Conservation (phyloP, 768 basidiomycete species). For the Serendipita sp. region DNA sequence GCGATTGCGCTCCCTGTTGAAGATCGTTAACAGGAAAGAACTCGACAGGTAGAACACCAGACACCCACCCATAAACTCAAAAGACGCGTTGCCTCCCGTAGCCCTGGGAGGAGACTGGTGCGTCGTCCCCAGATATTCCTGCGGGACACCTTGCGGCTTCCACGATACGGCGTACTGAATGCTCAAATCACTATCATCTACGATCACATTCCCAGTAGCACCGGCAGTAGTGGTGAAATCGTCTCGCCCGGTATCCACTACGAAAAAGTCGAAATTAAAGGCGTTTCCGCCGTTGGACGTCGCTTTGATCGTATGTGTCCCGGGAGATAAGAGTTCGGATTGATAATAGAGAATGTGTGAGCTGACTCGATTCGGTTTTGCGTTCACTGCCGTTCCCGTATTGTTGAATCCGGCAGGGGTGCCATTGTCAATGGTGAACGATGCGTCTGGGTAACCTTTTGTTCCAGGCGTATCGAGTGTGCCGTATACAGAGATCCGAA, state of each 20-base stretch:
- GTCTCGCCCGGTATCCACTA: neutral
- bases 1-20: neutral
- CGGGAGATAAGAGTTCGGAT: neutral
- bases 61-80: neutral
- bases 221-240: neutral
- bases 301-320: neutral
- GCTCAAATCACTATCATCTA: neutral
- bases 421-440: neutral
- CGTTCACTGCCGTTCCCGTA: neutral
- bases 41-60: neutral
- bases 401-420: neutral
- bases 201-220: neutral
- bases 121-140: neutral
- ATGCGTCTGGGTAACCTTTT: neutral
- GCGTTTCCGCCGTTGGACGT: neutral
- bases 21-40: no score
- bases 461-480: neutral
- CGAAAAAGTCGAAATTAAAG: neutral
- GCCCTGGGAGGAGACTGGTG: neutral
- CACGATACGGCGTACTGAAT: neutral
- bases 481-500: neutral
- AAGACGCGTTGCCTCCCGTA: neutral
- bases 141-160: neutral
- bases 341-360: neutral
- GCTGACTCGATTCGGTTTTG: neutral